These are phyloP conservation scores for Encephalitozoon romaleae DNA, from an alignment of 371 early-diverging fungal genomes.

Conservation along the genomic window DNA sequence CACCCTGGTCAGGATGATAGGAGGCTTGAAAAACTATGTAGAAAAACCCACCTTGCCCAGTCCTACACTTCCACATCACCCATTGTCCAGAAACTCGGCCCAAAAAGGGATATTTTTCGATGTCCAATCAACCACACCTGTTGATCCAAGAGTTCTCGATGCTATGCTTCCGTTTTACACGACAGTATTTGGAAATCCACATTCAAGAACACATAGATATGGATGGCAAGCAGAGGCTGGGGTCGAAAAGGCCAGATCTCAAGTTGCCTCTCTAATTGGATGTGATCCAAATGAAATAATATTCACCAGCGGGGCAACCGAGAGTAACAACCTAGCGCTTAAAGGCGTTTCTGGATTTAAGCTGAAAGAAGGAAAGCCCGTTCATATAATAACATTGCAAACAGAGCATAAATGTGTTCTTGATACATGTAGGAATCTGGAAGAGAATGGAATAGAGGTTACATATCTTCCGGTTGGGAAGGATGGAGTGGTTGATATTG, in stretches of 20 bases:
- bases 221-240: slow-evolving; percentile 95
- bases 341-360: slow-evolving; percentile 93
- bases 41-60: too few relatives aligned
- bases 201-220: slow-evolving; percentile 86
- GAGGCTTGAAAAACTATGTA: background rate
- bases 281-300: slow-evolving; percentile 93
- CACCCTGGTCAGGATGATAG: background rate
- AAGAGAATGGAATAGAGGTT: slow-evolving; percentile 83
- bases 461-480: slow-evolving; percentile 84
- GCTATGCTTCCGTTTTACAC: slow-evolving; percentile 91
- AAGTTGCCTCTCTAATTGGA: slow-evolving; percentile 79
- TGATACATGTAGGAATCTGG: slow-evolving; percentile 88
- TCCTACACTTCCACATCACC: background rate
- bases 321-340: slow-evolving; percentile 85
- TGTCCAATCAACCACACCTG: slow-evolving; percentile 88
- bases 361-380: slow-evolving; percentile 47
- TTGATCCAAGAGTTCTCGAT: slow-evolving; percentile 89
- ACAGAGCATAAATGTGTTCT: slow-evolving; percentile 98
- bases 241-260: slow-evolving; percentile 77
- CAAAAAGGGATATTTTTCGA: slow-evolving; percentile 72
- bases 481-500: slow-evolving; percentile 70
- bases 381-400: slow-evolving; percentile 90
- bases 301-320: slow-evolving; percentile 98
- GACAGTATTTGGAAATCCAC: slow-evolving; percentile 88
- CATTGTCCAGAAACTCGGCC: too few relatives aligned